Evolutionary conservation across 495 filamentous ascomycete genomes (phyloP).

Genomic region (Hypoxylon trugodes): DNA sequence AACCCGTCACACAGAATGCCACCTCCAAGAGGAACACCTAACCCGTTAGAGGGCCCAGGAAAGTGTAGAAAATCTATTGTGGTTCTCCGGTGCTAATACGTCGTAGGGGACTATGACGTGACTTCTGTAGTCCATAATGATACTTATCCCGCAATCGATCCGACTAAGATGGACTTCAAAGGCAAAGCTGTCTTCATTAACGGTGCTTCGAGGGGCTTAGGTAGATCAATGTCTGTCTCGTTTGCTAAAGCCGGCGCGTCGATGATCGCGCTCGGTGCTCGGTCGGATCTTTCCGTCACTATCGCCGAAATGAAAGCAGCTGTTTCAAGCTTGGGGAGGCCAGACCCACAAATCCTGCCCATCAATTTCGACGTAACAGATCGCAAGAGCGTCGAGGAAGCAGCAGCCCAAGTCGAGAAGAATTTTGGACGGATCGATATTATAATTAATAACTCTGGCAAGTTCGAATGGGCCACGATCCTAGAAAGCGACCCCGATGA

Average conservation of each 20-base stretch:
- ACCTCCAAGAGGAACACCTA: conserved; percentile 33
- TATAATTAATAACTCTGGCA: conserved; percentile 64
- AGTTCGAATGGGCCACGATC: conserved; percentile 41
- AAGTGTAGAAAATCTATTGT: not conserved
- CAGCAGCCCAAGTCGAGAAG: conserved; percentile 42
- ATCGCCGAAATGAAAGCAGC: conserved; percentile 48
- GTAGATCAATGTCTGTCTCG: conserved; percentile 52
- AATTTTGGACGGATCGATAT: conserved; percentile 57
- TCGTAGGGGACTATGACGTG: conserved; percentile 40
- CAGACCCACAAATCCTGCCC: conserved; percentile 50
- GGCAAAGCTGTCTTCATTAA: conserved; percentile 58
- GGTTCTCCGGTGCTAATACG: not conserved
- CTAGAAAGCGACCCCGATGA: conserved; percentile 53
- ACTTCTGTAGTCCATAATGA: conserved; percentile 46
- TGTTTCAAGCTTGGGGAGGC: conserved; percentile 44
- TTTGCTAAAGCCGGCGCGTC: conserved; percentile 58
- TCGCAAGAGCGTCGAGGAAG: conserved; percentile 45
- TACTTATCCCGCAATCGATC: conserved; percentile 58
- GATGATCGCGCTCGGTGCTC: conserved; percentile 57
- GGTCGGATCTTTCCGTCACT: conserved; percentile 47
- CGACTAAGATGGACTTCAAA: conserved; percentile 43
- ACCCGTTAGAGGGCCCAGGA: conserved; percentile 38
- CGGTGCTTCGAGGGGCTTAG: conserved; percentile 61
- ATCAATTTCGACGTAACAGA: conserved; percentile 56
- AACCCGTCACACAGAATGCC: too few species aligned